Evolutionary conservation across 495 filamentous ascomycete species (phyloP).

Genomic region (Lasiosphaeria miniovina): DNA sequence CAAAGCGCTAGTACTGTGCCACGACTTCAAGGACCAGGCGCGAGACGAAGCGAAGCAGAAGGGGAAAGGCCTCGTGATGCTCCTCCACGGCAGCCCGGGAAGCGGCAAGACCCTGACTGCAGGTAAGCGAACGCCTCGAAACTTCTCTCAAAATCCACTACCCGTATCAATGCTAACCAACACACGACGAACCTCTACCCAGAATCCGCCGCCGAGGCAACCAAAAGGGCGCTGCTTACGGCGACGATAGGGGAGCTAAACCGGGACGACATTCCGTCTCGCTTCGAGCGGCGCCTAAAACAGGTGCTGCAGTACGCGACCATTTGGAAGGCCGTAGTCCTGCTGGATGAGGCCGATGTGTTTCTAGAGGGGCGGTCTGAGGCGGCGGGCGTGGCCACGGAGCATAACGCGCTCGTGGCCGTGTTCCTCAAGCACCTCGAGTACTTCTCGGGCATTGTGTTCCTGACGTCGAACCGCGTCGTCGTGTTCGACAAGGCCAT

Average conservation of each 20-base stretch:
- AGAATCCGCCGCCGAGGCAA: not conserved
- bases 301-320: constrained; percentile 81
- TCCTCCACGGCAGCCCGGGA: constrained; percentile 48
- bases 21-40: constrained; percentile 37
- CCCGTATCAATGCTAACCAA: no score
- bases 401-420: constrained; percentile 41
- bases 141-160: no score
- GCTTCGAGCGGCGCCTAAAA: constrained; percentile 68
- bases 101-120: constrained; percentile 53
- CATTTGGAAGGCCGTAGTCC: constrained; percentile 72
- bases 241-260: constrained; percentile 1
- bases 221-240: not conserved
- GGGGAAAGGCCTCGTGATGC: constrained; percentile 49
- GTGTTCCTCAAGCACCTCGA: constrained; percentile 45
- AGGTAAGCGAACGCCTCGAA: constrained; percentile 12
- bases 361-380: constrained; percentile 8
- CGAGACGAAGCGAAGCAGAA: constrained; percentile 76
- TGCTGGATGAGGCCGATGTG: constrained; percentile 61
- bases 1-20: constrained; percentile 73
- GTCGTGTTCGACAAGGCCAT: constrained; percentile 54
- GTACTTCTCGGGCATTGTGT: constrained; percentile 47
- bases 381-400: not conserved
- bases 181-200: not conserved
- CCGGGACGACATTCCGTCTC: constrained; percentile 29
- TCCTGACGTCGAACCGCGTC: constrained; percentile 52